Evolutionary conservation across 345 rosid genomes (phyloP), one percentile per base, ranked within the genome.

Genomic region (Corchorus capsularis): DNA sequence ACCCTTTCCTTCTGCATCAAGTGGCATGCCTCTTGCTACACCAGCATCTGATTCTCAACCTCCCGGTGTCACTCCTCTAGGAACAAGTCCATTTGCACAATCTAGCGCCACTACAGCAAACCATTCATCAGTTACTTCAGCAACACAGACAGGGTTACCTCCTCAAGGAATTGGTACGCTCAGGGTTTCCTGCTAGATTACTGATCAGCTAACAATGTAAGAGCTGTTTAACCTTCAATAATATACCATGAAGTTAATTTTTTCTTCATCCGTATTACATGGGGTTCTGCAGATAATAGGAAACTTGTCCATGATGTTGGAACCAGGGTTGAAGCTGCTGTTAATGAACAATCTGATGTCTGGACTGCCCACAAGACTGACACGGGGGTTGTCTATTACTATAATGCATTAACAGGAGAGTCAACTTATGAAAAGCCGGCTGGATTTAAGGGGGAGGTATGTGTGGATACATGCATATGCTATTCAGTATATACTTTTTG

Each of bases 291-390:
- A 96, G 99, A 89, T 84, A 80, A 72, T 72, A 87, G 81, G 79
- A 81, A 79, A 65, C 86, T 75, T 69, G 71, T 63, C 52, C 87
- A 90, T 78, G 87, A 79, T 46, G 84, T 63, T 63, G 72, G 67
- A 74, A 64, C 79, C 20, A 83, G 57, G 79, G 81, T 56, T 65
- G 83, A 79, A 78, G 69, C 76, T 68, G 55, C 89, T 46, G 71
- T 68, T 59, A 84, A 55, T 67, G 91, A 85, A 69, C 86, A 84
- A 47, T 59, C 79, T 35, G 91, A 94, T 83, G 82, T 87, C 69
- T 96, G 99, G 99, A 96, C 99, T 64, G 96, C 95, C 57, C 97
- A 93, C 86, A 96, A 86, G 90, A 83, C 97, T 41, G 98, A 90
- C 20, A 70, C 90, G 0, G 99, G 95, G 81, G 47, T 84, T 79